Evolutionary conservation across 2,329 filamentous ascomycete genomes (phyloP).

Genomic region (Alternaria angustiovoidea): DNA sequence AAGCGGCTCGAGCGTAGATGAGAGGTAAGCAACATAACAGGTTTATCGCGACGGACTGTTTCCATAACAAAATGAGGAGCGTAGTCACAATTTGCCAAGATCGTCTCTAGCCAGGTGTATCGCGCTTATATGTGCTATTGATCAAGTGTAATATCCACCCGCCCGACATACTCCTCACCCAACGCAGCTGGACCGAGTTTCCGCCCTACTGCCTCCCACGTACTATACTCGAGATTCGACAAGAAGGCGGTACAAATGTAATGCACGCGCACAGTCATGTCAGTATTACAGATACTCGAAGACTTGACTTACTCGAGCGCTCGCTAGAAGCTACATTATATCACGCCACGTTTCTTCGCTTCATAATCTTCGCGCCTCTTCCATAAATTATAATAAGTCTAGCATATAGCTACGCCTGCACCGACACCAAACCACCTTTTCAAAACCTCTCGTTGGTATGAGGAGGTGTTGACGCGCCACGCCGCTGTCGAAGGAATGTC

Average conservation of each 20-base stretch:
- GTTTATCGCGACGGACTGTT: background rate
- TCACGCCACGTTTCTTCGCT: background rate
- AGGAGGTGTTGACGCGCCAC: slow-evolving; percentile 23
- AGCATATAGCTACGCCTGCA: background rate
- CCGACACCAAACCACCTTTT: slow-evolving; percentile 25
- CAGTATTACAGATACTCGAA: background rate
- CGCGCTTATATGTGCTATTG: background rate
- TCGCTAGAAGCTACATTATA: background rate
- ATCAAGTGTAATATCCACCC: background rate
- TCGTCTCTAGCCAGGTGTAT: background rate
- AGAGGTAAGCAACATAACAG: background rate
- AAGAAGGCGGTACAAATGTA: background rate
- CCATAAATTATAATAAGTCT: no score
- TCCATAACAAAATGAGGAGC: background rate
- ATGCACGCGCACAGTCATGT: background rate
- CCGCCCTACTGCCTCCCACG: background rate
- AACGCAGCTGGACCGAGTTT: background rate
- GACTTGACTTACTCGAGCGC: background rate
- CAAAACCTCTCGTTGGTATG: slow-evolving; percentile 35
- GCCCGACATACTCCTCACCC: background rate
- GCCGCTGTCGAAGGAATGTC: slow-evolving; percentile 23
- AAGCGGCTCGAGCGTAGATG: background rate
- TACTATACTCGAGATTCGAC: background rate
- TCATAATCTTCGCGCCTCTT: background rate
- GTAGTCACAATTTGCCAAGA: background rate